Evolutionary conservation across 192 early-diverging fungal genomes (phyloP), one percentile per base, ranked within the genome.

Genomic region (Gamsiella multidivaricata): DNA sequence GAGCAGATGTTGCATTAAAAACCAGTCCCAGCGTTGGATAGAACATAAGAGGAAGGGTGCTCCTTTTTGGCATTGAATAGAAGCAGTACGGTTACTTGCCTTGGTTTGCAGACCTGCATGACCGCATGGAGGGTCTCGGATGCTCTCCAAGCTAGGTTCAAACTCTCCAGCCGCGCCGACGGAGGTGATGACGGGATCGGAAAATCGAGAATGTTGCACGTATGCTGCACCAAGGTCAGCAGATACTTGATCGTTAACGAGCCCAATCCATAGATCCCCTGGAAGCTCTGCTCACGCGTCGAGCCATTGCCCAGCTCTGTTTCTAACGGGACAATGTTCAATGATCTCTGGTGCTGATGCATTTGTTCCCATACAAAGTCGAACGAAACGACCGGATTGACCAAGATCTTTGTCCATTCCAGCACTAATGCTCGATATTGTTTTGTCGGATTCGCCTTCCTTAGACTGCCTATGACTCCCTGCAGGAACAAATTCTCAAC

Each of bases 181-280:
- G 33, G 12, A 12, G 74, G 54, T 1, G 65, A 58, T 5, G 74
- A 78, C 3, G 66, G 74, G 20, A 78, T 42, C 7, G 58, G 61
- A 17, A 37, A 36, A 5, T 69, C 65, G 0, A 78, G 33, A 7
- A 78, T 22, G 28, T 52, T 26, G 36, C 59, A 62, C 7, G 51
- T 33, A 31, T 78, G 61, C 3, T 28, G 50, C 20, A 78, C 45
- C 5, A 78, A 37, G 4, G 65, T 69, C 18, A 54, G 59, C 2
- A 78, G 54, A 49, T 78, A 78, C 47, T 78, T 78, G 11, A 49
- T 78, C 22, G 74, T 62, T 20, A 64, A 5, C 0, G 36, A 29
- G 8, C 74, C 74, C 52, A 78, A 28, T 1, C 74, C 74, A 58
- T 50, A 78, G 17, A 78, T 63, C 0, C 65, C 74, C 20, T 49